These are phyloP conservation scores for Colletotrichum higginsianum DNA, from an alignment of 2,329 filamentous ascomycete species.

Conservation along the genomic window DNA sequence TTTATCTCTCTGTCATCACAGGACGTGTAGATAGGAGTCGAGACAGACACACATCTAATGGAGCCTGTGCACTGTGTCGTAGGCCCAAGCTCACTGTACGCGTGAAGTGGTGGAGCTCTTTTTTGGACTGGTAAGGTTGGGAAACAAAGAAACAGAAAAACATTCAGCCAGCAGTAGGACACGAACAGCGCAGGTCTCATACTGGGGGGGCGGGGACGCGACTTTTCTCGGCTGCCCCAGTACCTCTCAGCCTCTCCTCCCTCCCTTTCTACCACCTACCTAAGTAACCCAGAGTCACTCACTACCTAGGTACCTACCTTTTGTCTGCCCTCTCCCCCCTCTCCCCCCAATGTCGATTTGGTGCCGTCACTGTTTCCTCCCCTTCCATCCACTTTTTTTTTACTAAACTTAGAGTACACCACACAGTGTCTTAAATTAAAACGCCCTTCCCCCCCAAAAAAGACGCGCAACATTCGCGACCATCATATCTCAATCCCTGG, in stretches of 20 bases:
- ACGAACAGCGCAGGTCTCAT: slow-evolving; percentile 2
- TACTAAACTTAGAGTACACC: neutral
- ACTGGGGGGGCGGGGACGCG: slow-evolving; percentile 1
- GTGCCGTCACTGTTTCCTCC: slow-evolving; percentile 16
- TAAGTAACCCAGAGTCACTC: no score
- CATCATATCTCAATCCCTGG: slow-evolving; percentile 35
- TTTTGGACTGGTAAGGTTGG: neutral
- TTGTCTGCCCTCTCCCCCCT: neutral
- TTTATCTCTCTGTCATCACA: neutral
- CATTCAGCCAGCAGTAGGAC: slow-evolving; percentile 1
- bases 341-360: neutral
- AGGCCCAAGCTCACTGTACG: slow-evolving; percentile 9
- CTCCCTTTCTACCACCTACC: no score
- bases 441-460: slow-evolving; percentile 31
- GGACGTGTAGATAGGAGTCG: neutral
- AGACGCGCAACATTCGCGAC: slow-evolving; percentile 41
- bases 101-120: slow-evolving; percentile 20
- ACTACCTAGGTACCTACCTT: slow-evolving; percentile 7
- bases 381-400: slow-evolving; percentile 4
- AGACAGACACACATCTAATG: neutral
- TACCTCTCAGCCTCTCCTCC: no score
- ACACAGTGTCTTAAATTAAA: slow-evolving; percentile 33
- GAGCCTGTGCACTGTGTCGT: neutral
- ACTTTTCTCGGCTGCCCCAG: neutral
- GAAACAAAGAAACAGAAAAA: slow-evolving; percentile 1